Conservation (phyloP, 2,329 filamentous ascomycete genomes). For the Coniella lustricola region DNA sequence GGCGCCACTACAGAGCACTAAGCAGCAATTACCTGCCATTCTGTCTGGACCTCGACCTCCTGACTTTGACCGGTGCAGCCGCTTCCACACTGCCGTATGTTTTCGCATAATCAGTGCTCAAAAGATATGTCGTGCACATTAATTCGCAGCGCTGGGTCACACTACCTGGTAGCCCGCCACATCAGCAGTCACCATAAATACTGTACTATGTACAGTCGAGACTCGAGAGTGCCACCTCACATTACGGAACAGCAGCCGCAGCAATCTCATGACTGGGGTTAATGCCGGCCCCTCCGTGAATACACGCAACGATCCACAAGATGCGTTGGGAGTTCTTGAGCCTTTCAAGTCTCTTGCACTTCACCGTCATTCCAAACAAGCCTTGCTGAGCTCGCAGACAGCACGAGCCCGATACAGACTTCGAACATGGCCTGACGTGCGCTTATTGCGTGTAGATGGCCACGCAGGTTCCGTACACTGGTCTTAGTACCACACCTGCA, state of each 20-base stretch:
- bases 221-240: slow-evolving; percentile 7
- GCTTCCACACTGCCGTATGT: background rate
- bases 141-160: background rate
- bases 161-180: background rate
- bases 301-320: background rate
- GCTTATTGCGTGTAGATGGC: background rate
- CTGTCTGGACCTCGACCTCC: slow-evolving; percentile 2
- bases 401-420: background rate
- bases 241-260: slow-evolving; percentile 2
- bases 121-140: background rate
- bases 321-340: background rate
- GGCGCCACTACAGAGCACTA: background rate
- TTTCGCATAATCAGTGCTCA: background rate
- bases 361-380: slow-evolving; percentile 3
- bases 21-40: background rate
- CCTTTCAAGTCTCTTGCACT: background rate
- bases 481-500: background rate
- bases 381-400: background rate
- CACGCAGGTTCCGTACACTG: background rate
- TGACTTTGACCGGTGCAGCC: slow-evolving; percentile 5
- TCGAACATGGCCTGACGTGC: background rate
- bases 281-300: slow-evolving; percentile 6
- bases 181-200: background rate
- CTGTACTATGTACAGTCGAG: slow-evolving; percentile 1
- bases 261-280: slow-evolving; percentile 1